Conservation (phyloP, 208 protist genomes). For the Strigomonas culicis region DNA sequence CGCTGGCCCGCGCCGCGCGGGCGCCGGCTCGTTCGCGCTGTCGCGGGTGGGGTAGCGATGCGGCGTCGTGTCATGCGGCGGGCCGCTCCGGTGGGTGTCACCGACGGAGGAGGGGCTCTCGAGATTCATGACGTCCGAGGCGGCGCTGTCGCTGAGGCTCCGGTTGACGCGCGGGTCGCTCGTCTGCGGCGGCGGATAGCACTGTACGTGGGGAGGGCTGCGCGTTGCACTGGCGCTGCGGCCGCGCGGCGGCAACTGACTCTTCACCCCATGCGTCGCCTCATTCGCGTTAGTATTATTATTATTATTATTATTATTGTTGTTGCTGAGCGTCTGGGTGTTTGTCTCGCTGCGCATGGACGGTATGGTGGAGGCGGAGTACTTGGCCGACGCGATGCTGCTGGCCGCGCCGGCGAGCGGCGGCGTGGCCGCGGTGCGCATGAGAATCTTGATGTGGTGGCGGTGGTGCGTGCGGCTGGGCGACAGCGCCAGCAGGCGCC, state of each 20-base stretch:
- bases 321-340: background rate
- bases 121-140: too few relatives aligned
- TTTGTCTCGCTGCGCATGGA: conserved; percentile 1
- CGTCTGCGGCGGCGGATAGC: too few relatives aligned
- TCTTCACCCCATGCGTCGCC: too few relatives aligned
- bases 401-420: too few relatives aligned
- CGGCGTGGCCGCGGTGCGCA: too few relatives aligned
- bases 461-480: too few relatives aligned
- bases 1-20: too few relatives aligned
- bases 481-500: conserved; percentile 3
- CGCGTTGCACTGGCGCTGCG: background rate
- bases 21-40: too few relatives aligned
- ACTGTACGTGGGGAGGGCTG: background rate
- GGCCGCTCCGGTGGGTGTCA: background rate
- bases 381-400: too few relatives aligned
- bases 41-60: too few relatives aligned
- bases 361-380: background rate
- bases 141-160: background rate
- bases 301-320: conserved; percentile 4
- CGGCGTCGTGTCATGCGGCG: too few relatives aligned
- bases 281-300: conserved; percentile 10
- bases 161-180: too few relatives aligned
- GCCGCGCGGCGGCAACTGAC: background rate
- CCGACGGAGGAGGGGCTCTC: background rate
- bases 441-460: conserved; percentile 1